These are phyloP conservation scores for Cryptosporidium felis DNA, from an alignment of 169 alveolate genomes.

Conservation along the genomic window DNA sequence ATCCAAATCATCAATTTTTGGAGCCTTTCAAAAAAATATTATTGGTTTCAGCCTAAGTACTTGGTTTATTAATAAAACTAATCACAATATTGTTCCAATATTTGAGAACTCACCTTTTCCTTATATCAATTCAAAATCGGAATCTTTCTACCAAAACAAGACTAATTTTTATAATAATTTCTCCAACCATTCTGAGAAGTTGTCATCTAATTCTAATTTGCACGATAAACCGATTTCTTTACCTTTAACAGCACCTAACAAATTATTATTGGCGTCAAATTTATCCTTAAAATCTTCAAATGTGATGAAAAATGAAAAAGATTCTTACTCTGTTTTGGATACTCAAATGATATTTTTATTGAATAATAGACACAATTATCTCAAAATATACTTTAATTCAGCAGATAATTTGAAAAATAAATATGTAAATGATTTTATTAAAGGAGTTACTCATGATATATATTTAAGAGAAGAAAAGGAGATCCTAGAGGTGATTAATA, in stretches of 20 bases:
- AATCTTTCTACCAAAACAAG: too few species aligned
- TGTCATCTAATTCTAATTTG: too few species aligned
- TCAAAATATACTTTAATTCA: conserved; percentile 41
- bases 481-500: conserved; percentile 21
- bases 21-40: conserved; percentile 26
- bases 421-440: neutral
- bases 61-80: conserved; percentile 55
- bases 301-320: too few species aligned
- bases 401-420: neutral
- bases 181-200: too few species aligned
- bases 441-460: neutral
- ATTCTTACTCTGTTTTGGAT: too few species aligned
- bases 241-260: too few species aligned
- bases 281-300: too few species aligned
- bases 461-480: conserved; percentile 6
- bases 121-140: conserved; percentile 7
- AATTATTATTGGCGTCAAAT: too few species aligned
- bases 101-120: conserved; percentile 55
- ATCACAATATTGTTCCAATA: conserved; percentile 38
- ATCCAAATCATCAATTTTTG: neutral
- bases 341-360: conserved; percentile 5
- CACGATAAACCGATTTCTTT: too few species aligned
- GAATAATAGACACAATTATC: conserved; percentile 37
- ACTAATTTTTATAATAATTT: too few species aligned
- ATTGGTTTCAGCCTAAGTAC: conserved; percentile 28